These are phyloP conservation scores for Zangia roseola DNA, from an alignment of 768 basidiomycete species.

Conservation along the genomic window DNA sequence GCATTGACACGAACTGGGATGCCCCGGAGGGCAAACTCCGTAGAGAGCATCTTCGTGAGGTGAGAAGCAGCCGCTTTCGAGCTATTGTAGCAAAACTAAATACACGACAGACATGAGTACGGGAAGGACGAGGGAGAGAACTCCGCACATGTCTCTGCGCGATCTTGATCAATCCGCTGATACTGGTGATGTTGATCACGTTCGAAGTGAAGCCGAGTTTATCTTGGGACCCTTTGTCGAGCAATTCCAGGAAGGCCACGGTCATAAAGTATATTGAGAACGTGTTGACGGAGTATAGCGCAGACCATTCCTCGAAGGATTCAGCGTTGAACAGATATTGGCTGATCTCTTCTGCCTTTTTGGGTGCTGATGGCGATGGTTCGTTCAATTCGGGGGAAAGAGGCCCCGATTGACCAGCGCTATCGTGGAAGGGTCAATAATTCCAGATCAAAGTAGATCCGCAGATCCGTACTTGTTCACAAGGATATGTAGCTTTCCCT, in stretches of 20 bases:
- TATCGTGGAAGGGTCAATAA: conserved; percentile 26
- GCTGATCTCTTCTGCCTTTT: conserved; percentile 64
- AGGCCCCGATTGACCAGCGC: conserved; percentile 77
- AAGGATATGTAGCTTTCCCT: conserved; percentile 74
- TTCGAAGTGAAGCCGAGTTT: conserved; percentile 54
- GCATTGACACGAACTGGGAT: conserved; percentile 72
- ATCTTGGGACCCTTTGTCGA: conserved; percentile 70
- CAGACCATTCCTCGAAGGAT: conserved; percentile 58
- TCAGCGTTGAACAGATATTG: conserved; percentile 70
- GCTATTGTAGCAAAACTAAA: conserved; percentile 79
- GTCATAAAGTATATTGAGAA: conserved; percentile 79
- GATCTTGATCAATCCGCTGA: conserved; percentile 68
- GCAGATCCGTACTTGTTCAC: conserved; percentile 68
- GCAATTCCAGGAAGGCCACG: conserved; percentile 70
- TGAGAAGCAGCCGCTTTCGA: conserved; percentile 77
- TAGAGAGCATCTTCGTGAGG: conserved; percentile 73
- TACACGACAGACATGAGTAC: background rate
- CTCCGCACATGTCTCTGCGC: conserved; percentile 76
- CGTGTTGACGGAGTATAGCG: conserved; percentile 65
- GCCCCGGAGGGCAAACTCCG: conserved; percentile 68
- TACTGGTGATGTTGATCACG: conserved; percentile 77
- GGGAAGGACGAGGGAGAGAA: background rate
- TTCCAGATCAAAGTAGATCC: background rate
- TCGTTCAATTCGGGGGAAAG: conserved; percentile 55
- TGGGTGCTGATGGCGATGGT: conserved; percentile 53